Evolutionary conservation across 352 stramenopile species (phyloP), one percentile per base, ranked within the genome.

Genomic region (Globisporangium parvum): DNA sequence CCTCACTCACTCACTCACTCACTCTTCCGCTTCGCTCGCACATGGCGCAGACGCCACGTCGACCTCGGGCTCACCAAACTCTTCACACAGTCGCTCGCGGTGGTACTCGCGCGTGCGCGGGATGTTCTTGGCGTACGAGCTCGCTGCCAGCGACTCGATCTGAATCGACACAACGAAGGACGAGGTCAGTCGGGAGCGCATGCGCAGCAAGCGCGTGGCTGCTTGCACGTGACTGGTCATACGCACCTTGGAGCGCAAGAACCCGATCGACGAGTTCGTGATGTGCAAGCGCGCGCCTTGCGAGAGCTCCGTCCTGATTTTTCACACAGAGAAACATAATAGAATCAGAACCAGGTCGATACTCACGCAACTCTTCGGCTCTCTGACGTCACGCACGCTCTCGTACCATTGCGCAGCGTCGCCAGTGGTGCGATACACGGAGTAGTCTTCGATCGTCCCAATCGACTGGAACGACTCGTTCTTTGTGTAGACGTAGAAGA

Each of bases 401-500:
- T 46, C 62, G 31, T 53, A 91, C 80, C 75, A 87, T 11, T 77
- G 60, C 1, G 57, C 50, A 18, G 78, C 75, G 18, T 70, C 62
- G 3, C 59, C 41, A 2, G 80, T 60, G 1, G 57, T 46, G 41
- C 77, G 67, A 48, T 88, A 91, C 35, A 88, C 69, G 0, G 72
- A 72, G 59, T 77, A 90, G 51, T 89, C 80, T 64, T 89, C 77
- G n/a, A 93, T 73, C 0, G 77, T 62, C 5, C 79, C 78, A n/a
- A 93, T 44, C 12, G 77, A 73, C 28, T 79, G 71, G 52, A 91
- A 91, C 37, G 78, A 88, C 31, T 80, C 55, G 55, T 93, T 93
- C 57, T 71, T 78, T 28, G 85, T 66, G 50, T 88, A 89, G 18
- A 93, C 80, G 55, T 91, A 93, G 51, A 93, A 87, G 12, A 85